Evolutionary conservation across 805 yeast genomes (phyloP).

Genomic region (Saccharomycopsis selenospora): DNA sequence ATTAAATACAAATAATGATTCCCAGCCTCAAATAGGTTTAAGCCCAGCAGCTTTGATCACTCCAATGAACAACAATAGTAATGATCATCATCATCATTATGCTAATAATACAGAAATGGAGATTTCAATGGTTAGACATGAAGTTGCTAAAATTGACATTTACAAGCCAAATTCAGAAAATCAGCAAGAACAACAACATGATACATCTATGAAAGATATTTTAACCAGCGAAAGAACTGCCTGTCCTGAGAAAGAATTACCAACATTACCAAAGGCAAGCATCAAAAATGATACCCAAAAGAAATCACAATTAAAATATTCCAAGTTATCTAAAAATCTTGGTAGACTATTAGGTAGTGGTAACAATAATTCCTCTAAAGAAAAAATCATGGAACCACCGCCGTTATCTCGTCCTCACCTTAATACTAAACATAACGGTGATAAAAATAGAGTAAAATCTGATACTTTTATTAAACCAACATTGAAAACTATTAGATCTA

Average conservation of each 20-base stretch:
- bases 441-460: background rate
- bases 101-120: constrained; percentile 1
- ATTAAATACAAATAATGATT: background rate
- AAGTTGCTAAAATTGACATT: background rate
- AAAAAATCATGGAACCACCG: background rate
- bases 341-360: background rate
- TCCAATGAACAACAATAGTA: background rate
- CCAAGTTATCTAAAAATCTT: background rate
- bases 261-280: background rate
- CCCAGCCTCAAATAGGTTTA: background rate
- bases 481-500: background rate
- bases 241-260: background rate
- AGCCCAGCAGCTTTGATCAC: background rate
- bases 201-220: background rate
- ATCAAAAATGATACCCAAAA: background rate
- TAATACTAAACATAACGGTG: no score
- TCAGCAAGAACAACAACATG: background rate
- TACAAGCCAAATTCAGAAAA: background rate
- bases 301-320: background rate
- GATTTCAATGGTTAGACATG: constrained; percentile 2
- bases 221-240: background rate
- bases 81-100: background rate
- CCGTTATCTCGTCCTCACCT: background rate
- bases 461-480: constrained; percentile 1
- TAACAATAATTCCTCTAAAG: no score